Conservation (phyloP, 257 asterid genomes). For the Nicotiana tomentosiformis region DNA sequence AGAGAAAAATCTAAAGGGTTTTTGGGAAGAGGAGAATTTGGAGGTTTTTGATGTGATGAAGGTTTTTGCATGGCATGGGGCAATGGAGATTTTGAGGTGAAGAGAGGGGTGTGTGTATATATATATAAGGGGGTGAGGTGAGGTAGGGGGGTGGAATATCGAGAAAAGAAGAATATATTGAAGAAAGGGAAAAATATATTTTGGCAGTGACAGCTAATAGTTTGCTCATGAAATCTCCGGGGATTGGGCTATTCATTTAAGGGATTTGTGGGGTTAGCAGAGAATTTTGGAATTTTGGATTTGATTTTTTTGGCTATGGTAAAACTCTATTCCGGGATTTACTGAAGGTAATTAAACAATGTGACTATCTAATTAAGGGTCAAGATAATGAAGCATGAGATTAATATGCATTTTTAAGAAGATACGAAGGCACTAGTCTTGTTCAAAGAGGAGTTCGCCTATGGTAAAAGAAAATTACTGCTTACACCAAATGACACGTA, state of each 20-base stretch:
- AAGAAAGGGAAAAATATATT: constrained; percentile 12
- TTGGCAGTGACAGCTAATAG: constrained; percentile 47
- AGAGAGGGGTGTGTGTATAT: neutral
- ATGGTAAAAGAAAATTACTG: neutral
- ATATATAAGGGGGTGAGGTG: neutral
- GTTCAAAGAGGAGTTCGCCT: neutral
- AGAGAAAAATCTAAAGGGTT: neutral
- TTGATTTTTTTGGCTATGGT: neutral
- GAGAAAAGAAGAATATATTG: constrained; percentile 20
- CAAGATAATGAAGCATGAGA: neutral
- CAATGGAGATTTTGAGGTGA: neutral
- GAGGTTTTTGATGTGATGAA: constrained; percentile 12
- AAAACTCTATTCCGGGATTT: neutral
- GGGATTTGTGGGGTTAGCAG: constrained; percentile 9
- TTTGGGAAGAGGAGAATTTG: neutral
- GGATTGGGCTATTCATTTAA: constrained; percentile 21
- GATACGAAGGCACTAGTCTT: neutral
- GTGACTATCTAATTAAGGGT: neutral
- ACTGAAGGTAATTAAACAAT: neutral
- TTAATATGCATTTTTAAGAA: neutral
- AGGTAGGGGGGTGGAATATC: constrained; percentile 6
- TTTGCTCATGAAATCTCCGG: constrained; percentile 18
- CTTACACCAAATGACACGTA: neutral
- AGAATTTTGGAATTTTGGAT: neutral
- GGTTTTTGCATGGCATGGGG: constrained; percentile 15